Evolutionary conservation across 148 eudicot species (phyloP).

Genomic region (Nepenthes gracilis): DNA sequence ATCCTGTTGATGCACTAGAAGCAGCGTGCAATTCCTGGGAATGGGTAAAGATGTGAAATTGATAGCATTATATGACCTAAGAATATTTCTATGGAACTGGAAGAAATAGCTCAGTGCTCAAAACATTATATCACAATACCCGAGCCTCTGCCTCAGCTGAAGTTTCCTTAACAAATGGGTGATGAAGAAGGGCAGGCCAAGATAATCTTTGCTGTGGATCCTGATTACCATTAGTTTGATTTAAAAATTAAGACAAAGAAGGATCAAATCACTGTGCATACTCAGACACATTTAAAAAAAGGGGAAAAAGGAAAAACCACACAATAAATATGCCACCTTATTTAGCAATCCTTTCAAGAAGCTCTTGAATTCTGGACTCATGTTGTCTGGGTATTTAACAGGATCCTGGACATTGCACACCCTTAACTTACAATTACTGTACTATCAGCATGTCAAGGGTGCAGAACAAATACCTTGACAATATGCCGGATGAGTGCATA

Average conservation of each 20-base stretch:
- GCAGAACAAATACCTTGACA: constrained; percentile 50
- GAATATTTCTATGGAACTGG: neutral
- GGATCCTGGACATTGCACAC: constrained; percentile 59
- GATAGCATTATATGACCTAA: neutral
- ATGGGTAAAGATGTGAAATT: neutral
- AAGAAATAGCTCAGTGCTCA: neutral
- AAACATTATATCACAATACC: constrained; percentile 14
- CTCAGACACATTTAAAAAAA: neutral
- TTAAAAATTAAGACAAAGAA: constrained; percentile 1
- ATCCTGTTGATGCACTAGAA: constrained; percentile 27
- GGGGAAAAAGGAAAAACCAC: neutral
- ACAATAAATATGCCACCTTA: constrained; percentile 35
- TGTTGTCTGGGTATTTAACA: constrained; percentile 91
- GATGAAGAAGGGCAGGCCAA: constrained; percentile 95
- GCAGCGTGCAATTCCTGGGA: constrained; percentile 47
- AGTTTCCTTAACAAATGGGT: constrained; percentile 73
- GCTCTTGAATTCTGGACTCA: constrained; percentile 73
- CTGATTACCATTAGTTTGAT: constrained; percentile 26
- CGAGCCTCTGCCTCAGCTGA: constrained; percentile 41
- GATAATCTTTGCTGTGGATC: constrained; percentile 81
- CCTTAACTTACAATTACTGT: neutral
- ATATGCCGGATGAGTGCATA: constrained; percentile 91
- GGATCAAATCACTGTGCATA: neutral
- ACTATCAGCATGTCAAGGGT: neutral
- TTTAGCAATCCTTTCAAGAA: constrained; percentile 90